Base-by-base conservation (phyloP, 2,329 filamentous ascomycete species). In the Diaporthe longicolla region DNA sequence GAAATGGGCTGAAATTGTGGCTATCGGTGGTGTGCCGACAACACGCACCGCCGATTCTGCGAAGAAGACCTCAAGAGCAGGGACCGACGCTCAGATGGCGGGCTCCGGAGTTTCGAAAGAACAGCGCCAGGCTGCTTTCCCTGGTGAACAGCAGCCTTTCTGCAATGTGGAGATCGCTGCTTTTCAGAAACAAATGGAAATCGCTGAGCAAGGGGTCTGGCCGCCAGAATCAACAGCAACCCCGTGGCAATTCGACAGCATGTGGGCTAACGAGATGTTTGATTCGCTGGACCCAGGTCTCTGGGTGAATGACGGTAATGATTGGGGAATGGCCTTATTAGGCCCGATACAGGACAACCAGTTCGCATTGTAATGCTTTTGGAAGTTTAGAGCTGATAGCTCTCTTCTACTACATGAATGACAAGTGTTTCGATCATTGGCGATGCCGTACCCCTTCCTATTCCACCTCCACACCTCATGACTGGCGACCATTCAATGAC, bases 1-100 rank as follows among this genome's bases (percentile, higher is more conserved):
- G 68, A 81, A 83, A 21, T 89, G 85, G 84, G 83, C 85, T 0
- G 86, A 88, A 65, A 81, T 86, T 0, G 83, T 87, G 0, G 82
- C 85, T 2, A 74, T 77, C 40, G 79, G 79, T 0, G 82, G 81
- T 1, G 59, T 40, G 54, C 26, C 48, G 15, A n/a, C 66, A 35
- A 32, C 24, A 4, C 24, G 45, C n/a, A 10, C 63, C 26, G 9
- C 29, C 15, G 48, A 45, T 11, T 8, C 26, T 9, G 32, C 40
- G 15, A 54, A 17, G n/a, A 45, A 26, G 9, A 54, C 35, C 11
- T 7, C 48, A 29, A 66, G n/a, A 15, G 10, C n/a, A 24, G 10
- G 35, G 11, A 40, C 4, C 17, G 52, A 54, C 2, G 19, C 19
- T 6, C 43, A 29, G 21, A 24, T 50, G 43, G 26, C 26, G 10